Evolutionary conservation across 2,329 filamentous ascomycete species (phyloP), one percentile per base, ranked within the genome.

Genomic region (Akanthomyces uredinophilus): DNA sequence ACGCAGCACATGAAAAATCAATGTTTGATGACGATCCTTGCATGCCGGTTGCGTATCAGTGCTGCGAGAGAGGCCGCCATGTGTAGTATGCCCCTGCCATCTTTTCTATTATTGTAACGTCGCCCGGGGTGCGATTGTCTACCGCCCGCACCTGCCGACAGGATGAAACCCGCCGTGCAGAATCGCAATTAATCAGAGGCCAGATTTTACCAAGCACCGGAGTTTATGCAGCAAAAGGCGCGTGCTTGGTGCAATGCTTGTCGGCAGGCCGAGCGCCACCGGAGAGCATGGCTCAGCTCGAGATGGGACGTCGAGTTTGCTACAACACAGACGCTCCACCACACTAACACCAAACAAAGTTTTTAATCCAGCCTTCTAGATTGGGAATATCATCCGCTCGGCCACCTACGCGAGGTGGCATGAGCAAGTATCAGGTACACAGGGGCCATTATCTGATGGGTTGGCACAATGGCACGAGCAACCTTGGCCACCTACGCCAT

Each of bases 41-140:
- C 14, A 22, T 24, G 50, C 50, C 32, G 51, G 37, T 8, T 11
- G 16, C 51, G 37, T n/a, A 4, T n/a, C n/a, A n/a, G n/a, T 27
- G 35, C 20, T 52, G 14, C 22, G 8, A 52, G 37, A 20, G 53
- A 55, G 24, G 53, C 53, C 53, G 39, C 53, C 53, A 14, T 27
- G 50, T 5, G 8, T 51, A 16, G 5, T 35, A 55, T 55, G 24
- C 24, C 52, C 39, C 3, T n/a, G n/a, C 41, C 29, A 13, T 29
- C n/a, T n/a, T 13, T 41, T 39, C n/a, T 57, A 20, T 18, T 57
- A 58, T 32, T 58, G 55, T 58, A 58, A 58, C 55, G 55, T 58
- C 32, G 16, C 35, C 44, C 27, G 18, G 16, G 16, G 44, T 20
- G n/a, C 7, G 43, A 39, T 22, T 22, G n/a, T 20, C 22, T 37